Evolutionary conservation across 768 basidiomycete genomes (phyloP).

Genomic region (Lepiota brunneoincarnata): DNA sequence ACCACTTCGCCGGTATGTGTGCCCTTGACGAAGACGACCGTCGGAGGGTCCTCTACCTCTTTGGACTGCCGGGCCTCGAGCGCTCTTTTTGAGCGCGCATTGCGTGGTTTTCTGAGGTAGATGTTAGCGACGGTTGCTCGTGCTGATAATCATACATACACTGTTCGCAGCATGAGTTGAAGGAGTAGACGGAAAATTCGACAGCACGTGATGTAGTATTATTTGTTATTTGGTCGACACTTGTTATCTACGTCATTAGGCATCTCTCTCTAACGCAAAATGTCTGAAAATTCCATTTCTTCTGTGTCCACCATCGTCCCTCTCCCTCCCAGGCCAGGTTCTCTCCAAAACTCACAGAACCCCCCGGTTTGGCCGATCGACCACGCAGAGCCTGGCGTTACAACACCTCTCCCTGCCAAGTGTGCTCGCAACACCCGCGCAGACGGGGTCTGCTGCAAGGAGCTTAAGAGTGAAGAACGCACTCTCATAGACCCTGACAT

Average conservation of each 20-base stretch:
- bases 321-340: conserved; percentile 28
- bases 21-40: conserved; percentile 87
- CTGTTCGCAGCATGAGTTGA: conserved; percentile 21
- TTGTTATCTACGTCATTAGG: background rate
- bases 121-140: background rate
- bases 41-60: conserved; percentile 84
- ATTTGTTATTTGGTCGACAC: background rate
- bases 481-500: conserved; percentile 84
- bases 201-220: background rate
- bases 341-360: conserved; percentile 24
- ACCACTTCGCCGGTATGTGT: conserved; percentile 82
- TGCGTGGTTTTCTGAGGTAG: conserved; percentile 74
- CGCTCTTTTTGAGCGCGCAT: conserved; percentile 91
- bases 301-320: conserved; percentile 28
- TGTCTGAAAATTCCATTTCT: conserved; percentile 20
- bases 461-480: conserved; percentile 80
- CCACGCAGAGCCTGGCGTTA: conserved; percentile 32
- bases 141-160: conserved; percentile 16
- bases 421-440: conserved; percentile 53
- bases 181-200: background rate
- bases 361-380: conserved; percentile 70
- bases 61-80: conserved; percentile 86
- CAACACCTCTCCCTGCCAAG: conserved; percentile 50
- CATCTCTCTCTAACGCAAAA: conserved; percentile 15
- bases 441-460: conserved; percentile 83